Conservation (phyloP, 2,329 filamentous ascomycete species). For the Cercospora citrullina region DNA sequence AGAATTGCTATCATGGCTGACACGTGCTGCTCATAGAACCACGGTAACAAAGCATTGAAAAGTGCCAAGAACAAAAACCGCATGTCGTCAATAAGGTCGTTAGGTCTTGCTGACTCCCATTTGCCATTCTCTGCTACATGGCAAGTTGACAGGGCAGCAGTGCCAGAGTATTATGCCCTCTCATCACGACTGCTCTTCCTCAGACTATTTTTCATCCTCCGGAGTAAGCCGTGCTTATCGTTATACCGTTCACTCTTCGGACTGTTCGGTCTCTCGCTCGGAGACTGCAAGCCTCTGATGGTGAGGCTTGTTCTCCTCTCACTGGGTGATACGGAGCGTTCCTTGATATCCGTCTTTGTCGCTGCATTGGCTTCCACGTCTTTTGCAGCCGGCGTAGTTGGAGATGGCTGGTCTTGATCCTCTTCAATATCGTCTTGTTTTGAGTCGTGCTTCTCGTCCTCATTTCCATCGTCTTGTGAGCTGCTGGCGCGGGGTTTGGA, state of each 20-base stretch:
- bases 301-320: background rate
- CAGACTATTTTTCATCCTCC: slow-evolving; percentile 12
- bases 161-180: background rate
- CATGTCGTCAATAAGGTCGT: background rate
- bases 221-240: slow-evolving; percentile 8
- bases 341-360: background rate
- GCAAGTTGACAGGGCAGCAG: background rate
- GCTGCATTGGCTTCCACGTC: background rate
- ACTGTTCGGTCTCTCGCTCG: slow-evolving; percentile 4
- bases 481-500: background rate
- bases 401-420: background rate
- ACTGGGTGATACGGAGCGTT: background rate
- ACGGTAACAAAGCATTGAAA: background rate
- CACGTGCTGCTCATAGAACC: background rate
- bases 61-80: background rate
- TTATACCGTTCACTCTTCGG: background rate
- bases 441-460: background rate
- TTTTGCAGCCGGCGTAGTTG: background rate
- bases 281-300: slow-evolving; percentile 4
- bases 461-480: background rate
- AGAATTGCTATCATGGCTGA: background rate
- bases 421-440: background rate
- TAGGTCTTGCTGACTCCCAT: background rate
- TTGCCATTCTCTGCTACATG: background rate
- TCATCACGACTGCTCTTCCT: slow-evolving; percentile 11